phyloP scores from a whole-genome alignment of 352 stramenopile species.

The Globisporangium cystogenes region DNA sequence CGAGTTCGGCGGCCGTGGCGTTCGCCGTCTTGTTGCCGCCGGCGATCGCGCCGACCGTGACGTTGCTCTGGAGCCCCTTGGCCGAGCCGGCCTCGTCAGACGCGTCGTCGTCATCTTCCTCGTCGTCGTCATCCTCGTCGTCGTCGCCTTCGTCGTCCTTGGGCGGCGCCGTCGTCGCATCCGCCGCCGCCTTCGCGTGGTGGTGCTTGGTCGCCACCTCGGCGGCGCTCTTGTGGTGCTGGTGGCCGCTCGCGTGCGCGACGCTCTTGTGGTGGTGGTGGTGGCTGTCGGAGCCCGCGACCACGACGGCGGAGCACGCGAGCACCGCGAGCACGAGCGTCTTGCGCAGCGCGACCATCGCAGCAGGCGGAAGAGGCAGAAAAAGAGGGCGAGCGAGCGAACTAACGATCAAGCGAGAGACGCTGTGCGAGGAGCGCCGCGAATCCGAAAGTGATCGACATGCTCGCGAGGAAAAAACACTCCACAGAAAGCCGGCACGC shows the following conservation, averaged over 20 bases:
- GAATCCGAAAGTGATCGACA: not conserved
- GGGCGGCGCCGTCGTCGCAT: not conserved
- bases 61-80: not conserved
- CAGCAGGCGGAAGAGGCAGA: not conserved
- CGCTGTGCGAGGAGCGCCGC: too few species aligned
- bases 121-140: not conserved
- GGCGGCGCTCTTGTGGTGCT: conserved; percentile 15
- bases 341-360: conserved; percentile 10
- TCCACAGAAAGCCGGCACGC: too few species aligned
- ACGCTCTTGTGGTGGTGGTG: conserved; percentile 12
- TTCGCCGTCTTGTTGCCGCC: conserved; percentile 8
- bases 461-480: too few species aligned
- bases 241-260: conserved; percentile 1
- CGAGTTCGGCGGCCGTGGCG: conserved; percentile 10
- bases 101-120: not conserved
- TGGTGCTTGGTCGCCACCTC: conserved; percentile 5
- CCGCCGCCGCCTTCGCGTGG: conserved; percentile 3
- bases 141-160: conserved; percentile 2
- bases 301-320: conserved; percentile 4
- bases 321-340: conserved; percentile 8
- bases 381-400: not conserved
- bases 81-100: conserved; percentile 2
- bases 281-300: conserved; percentile 6
- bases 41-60: not conserved
- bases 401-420: too few species aligned